A percentile compares a stretch with the other conserved stretches of the same genome.
Evolutionary conservation across 1,284 basidiomycete genomes (phyloP).

Genomic region (Stygiomarasmius scandens): DNA sequence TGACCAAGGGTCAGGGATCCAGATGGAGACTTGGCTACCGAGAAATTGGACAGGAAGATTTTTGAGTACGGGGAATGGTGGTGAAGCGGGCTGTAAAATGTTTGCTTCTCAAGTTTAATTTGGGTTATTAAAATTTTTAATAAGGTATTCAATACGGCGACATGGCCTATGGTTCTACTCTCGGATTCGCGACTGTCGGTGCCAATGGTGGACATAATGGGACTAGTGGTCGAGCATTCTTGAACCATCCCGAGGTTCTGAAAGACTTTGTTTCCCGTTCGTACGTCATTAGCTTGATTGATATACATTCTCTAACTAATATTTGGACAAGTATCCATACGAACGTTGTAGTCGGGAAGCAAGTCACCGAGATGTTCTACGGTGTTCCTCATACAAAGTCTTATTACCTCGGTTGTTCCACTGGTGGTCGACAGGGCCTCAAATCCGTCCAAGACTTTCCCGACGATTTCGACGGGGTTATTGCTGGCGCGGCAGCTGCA

Average conservation of each 20-base stretch:
- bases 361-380: constrained; percentile 17
- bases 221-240: constrained; percentile 6
- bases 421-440: constrained; percentile 23
- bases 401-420: constrained; percentile 24
- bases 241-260: constrained; percentile 8
- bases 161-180: constrained; percentile 3
- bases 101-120: no score
- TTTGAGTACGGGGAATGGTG: constrained; percentile 13
- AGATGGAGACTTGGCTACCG: constrained; percentile 17
- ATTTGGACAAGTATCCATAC: constrained; percentile 11
- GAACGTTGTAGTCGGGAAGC: constrained; percentile 18
- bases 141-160: constrained; percentile 11
- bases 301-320: background rate
- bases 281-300: background rate
- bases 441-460: constrained; percentile 21
- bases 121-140: background rate
- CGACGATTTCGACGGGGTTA: constrained; percentile 24
- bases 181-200: constrained; percentile 12
- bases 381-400: constrained; percentile 14
- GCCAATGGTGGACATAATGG: constrained; percentile 15
- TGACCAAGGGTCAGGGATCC: constrained; percentile 1
- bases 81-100: constrained; percentile 9
- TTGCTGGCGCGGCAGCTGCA: constrained; percentile 20
- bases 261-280: constrained; percentile 11
- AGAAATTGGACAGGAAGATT: constrained; percentile 14